Conservation (phyloP, 2,329 filamentous ascomycete species). For the Fusarium piperis region DNA sequence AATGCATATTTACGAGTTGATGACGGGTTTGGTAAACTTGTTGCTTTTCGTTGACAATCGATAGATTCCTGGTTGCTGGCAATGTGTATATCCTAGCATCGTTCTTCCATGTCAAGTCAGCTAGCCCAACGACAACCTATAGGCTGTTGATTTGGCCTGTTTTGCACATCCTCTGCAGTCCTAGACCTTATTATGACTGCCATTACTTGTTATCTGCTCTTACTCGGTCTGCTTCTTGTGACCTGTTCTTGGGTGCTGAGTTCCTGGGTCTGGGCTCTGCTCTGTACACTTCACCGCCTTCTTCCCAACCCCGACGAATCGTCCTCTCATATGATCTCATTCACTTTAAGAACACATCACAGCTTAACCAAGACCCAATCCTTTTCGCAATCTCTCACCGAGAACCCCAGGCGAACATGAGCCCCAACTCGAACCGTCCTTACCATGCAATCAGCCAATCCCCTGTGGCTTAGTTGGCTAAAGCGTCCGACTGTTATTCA, state of each 20-base stretch:
- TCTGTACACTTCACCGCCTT: not conserved
- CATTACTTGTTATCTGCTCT: not conserved
- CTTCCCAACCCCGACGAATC: not conserved
- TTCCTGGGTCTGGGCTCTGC: not conserved
- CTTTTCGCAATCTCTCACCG: not conserved
- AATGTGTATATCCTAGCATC: not conserved
- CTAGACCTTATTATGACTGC: not conserved
- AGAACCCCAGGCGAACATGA: not conserved
- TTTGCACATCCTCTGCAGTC: not conserved
- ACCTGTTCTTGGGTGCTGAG: not conserved
- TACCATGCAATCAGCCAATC: constrained; percentile 21
- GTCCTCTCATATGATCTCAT: not conserved
- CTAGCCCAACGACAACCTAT: not conserved
- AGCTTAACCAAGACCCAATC: not conserved
- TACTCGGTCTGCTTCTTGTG: not conserved
- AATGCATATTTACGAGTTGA: not conserved
- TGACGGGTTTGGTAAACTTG: not conserved
- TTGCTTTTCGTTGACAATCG: not conserved
- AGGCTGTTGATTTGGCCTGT: not conserved
- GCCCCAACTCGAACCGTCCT: not conserved
- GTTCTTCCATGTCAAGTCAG: not conserved
- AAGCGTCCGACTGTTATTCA: constrained; percentile 40
- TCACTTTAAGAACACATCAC: no score
- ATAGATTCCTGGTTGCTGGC: not conserved
- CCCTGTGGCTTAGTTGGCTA: constrained; percentile 41